Percentiles rank a stretch among this genome's conserved stretches.
Conservation (phyloP, 2,329 filamentous ascomycete genomes). For the Colletotrichum truncatum region DNA sequence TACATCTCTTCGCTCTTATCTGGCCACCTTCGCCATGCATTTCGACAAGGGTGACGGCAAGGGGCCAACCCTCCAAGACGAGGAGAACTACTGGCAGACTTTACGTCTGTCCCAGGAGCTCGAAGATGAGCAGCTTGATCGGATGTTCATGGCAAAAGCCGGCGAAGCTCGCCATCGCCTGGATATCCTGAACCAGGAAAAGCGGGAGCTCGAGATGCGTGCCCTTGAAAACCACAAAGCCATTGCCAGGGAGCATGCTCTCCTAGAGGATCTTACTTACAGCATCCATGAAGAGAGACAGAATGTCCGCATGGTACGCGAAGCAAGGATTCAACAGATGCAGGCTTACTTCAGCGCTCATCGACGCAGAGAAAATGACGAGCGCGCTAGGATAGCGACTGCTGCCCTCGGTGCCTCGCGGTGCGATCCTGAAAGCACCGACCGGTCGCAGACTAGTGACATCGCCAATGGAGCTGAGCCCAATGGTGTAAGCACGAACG, state of each 20-base stretch:
- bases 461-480: not conserved
- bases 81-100: constrained; percentile 24
- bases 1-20: not conserved
- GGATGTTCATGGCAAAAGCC: constrained; percentile 1
- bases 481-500: not conserved
- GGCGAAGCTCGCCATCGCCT: not conserved
- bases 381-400: constrained; percentile 14
- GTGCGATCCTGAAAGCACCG: not conserved
- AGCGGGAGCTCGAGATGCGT: constrained; percentile 21
- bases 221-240: constrained; percentile 7
- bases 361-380: not conserved
- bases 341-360: not conserved
- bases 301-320: not conserved
- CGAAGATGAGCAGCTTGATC: constrained; percentile 6
- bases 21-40: constrained; percentile 11
- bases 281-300: not conserved
- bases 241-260: constrained; percentile 9
- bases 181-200: constrained; percentile 1
- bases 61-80: constrained; percentile 4
- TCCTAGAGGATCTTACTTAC: constrained; percentile 5
- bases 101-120: not conserved
- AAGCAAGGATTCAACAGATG: not conserved
- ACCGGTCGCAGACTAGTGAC: not conserved
- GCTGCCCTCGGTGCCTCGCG: constrained; percentile 10
- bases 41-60: constrained; percentile 12